Conservation (phyloP, 352 stramenopile genomes). For the Phytopythium helicoides region DNA sequence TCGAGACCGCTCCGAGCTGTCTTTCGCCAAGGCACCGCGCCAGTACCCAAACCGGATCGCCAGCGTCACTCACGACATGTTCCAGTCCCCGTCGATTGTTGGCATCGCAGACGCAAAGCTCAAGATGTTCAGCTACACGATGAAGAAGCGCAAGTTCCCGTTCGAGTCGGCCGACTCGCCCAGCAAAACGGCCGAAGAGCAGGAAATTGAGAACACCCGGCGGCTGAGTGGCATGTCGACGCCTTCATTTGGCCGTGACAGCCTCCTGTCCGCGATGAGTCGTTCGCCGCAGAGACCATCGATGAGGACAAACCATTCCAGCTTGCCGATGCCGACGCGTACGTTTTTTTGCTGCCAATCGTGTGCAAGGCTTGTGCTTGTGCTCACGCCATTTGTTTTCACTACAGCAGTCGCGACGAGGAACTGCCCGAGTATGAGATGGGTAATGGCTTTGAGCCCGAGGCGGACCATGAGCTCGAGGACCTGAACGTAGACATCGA, state of each 20-base stretch:
- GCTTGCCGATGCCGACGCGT: constrained; percentile 28
- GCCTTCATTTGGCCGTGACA: constrained; percentile 5
- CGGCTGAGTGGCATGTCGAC: constrained; percentile 55
- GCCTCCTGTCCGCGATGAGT: constrained; percentile 5
- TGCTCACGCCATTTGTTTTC: not conserved
- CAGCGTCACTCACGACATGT: constrained; percentile 38
- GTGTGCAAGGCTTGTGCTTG: not conserved
- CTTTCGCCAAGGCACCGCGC: constrained; percentile 27
- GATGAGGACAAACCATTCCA: constrained; percentile 43
- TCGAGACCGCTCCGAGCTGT: constrained; percentile 18
- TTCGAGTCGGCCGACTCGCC: constrained; percentile 34
- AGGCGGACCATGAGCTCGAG: constrained; percentile 44
- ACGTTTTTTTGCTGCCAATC: constrained; percentile 1
- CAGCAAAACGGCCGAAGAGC: constrained; percentile 9
- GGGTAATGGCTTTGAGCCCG: constrained; percentile 47
- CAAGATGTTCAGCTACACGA: constrained; percentile 77
- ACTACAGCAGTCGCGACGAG: constrained; percentile 12
- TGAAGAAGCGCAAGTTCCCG: constrained; percentile 85
- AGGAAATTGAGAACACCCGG: constrained; percentile 67
- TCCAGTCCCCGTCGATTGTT: constrained; percentile 49
- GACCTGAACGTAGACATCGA: constrained; percentile 82
- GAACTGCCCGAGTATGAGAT: constrained; percentile 54
- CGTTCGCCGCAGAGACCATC: constrained; percentile 1
- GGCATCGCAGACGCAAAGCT: constrained; percentile 65
- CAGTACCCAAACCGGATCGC: constrained; percentile 24